Base-by-base conservation (phyloP, 768 basidiomycete genomes). In the Kwoniella sp. region DNA sequence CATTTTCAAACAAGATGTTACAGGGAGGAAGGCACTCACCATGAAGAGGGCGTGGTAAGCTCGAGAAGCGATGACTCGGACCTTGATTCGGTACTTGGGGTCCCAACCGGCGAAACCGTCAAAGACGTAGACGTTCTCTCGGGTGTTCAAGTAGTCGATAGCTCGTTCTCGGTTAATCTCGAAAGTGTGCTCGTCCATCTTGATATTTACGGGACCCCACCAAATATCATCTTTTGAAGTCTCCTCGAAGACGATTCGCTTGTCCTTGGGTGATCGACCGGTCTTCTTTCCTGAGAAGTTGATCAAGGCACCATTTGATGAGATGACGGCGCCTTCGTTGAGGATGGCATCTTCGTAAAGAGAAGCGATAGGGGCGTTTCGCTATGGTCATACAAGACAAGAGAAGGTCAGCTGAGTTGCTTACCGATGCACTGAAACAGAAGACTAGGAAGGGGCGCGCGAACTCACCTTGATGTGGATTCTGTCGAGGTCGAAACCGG, bases 211-310 rank as follows among this genome's bases (percentile, higher is more conserved):
- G 29, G 91, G 89, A 44, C 96, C 95, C 96, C 96, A 98, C 94
- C 96, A 99, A 80, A 99, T 89, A 67, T 97, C 87, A 78, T 97
- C 92, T 82, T 92, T 96, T 82, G 87, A 89, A 56, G 91, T 89
- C 72, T 98, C 94, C 81, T 99, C 96, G 79, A 85, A 98, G 76
- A 99, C 96, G 77, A 99, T 97, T 67, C 96, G 93, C 86, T 98
- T 99, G 86, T 99, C 96, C 80, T 98, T 99, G 57, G 96, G 96
- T 71, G 88, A 89, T 53, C 96, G 86, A 60, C 96, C 96, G 1
- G 96, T 98, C 85, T 99, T 99, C 85, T 97, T 98, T 27, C 96
- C 96, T 10, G 93, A 96, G 77, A 98, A 99, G 86, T 99, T 99
- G 88, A 99, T 99, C 74, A 99, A 84, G 21, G 96, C 93, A 56